A percentile compares a stretch with the other conserved stretches of the same genome.
Conservation (phyloP, 768 basidiomycete genomes). For the Suillus placidus region DNA sequence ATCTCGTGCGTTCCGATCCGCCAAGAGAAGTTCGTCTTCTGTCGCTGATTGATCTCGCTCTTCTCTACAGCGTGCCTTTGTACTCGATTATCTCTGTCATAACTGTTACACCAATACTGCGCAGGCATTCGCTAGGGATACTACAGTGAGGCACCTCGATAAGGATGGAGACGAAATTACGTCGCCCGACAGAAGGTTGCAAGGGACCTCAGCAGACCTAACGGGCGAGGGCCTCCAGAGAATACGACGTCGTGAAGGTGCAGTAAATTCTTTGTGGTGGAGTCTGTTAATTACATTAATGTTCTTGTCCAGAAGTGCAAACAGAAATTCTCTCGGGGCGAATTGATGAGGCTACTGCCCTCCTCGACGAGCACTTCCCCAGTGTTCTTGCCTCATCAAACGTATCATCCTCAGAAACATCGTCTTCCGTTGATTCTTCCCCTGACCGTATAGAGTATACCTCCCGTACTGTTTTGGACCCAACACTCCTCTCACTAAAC, state of each 20-base stretch:
- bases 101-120: slow-evolving; percentile 74
- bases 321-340: slow-evolving; percentile 70
- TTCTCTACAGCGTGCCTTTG: slow-evolving; percentile 56
- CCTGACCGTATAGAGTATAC: slow-evolving; percentile 48
- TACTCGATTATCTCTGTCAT: slow-evolving; percentile 79
- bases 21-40: not conserved
- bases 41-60: not conserved
- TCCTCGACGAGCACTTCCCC: slow-evolving; percentile 77
- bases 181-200: slow-evolving; percentile 25
- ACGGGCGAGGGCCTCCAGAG: slow-evolving; percentile 45
- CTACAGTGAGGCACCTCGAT: slow-evolving; percentile 62
- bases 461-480: slow-evolving; percentile 65
- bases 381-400: slow-evolving; percentile 51
- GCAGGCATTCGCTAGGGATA: slow-evolving; percentile 65
- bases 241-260: slow-evolving; percentile 59
- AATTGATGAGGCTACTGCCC: slow-evolving; percentile 68
- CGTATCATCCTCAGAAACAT: slow-evolving; percentile 3
- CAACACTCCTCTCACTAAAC: slow-evolving; percentile 79
- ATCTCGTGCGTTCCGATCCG: slow-evolving; percentile 41
- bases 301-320: slow-evolving; percentile 59
- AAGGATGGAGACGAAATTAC: slow-evolving; percentile 71
- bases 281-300: slow-evolving; percentile 1
- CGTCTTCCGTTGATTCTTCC: slow-evolving; percentile 29
- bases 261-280: slow-evolving; percentile 19
- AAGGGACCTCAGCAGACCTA: slow-evolving; percentile 26